A percentile compares a stretch with the other conserved stretches of the same genome.
Evolutionary conservation across 2,329 filamentous ascomycete species (phyloP).

Genomic region (Ilyonectria sp.): DNA sequence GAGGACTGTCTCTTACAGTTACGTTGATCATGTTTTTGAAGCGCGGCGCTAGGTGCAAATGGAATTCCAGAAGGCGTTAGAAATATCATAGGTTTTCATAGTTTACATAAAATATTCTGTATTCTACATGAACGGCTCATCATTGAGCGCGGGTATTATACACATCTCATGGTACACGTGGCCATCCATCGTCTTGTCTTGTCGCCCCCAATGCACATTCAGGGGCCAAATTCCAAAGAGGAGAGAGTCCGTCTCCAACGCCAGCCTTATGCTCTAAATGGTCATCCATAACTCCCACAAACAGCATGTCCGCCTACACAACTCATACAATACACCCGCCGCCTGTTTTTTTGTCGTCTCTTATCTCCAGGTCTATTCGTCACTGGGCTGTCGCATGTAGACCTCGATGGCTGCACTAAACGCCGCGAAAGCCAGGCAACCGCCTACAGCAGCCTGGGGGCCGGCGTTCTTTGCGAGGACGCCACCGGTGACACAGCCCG

Average conservation of each 20-base stretch:
- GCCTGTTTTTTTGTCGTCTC: neutral
- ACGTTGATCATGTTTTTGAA: slow-evolving; percentile 27
- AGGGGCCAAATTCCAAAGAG: slow-evolving; percentile 43
- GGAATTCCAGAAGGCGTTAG: slow-evolving; percentile 6
- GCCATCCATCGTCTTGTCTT: slow-evolving; percentile 30
- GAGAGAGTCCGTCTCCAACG: slow-evolving; percentile 51
- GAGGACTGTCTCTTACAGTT: neutral
- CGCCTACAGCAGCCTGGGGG: slow-evolving; percentile 88
- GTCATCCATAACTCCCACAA: slow-evolving; percentile 47
- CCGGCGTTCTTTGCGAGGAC: slow-evolving; percentile 89
- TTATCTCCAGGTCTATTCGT: slow-evolving; percentile 59
- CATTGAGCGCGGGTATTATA: slow-evolving; percentile 41
- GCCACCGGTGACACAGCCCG: slow-evolving; percentile 92
- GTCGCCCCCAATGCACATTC: slow-evolving; percentile 18
- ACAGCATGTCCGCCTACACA: slow-evolving; percentile 36
- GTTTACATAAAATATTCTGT: slow-evolving; percentile 30
- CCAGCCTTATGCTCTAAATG: slow-evolving; percentile 52
- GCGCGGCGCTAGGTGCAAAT: slow-evolving; percentile 42
- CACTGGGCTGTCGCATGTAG: slow-evolving; percentile 86
- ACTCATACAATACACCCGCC: slow-evolving; percentile 36
- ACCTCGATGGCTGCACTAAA: slow-evolving; percentile 94
- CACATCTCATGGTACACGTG: slow-evolving; percentile 39
- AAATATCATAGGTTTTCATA: slow-evolving; percentile 25
- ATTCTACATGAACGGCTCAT: slow-evolving; percentile 36
- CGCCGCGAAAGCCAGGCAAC: slow-evolving; percentile 93